Percentiles rank a stretch among this genome's conserved stretches.
phyloP scores from a whole-genome alignment of 805 yeast species.

The Pichia nakasei region DNA sequence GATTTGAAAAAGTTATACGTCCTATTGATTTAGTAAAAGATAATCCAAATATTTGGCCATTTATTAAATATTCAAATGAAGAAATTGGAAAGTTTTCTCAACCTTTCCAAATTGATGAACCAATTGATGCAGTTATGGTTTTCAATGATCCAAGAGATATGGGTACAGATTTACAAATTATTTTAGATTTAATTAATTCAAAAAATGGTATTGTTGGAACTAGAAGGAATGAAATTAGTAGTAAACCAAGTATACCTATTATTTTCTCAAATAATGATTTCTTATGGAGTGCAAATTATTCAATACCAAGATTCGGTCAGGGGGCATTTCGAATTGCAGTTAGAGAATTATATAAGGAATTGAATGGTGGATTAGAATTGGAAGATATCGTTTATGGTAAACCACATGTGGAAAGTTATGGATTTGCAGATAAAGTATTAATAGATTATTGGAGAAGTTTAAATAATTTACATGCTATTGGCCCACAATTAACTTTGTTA shows the following conservation, averaged over 20 bases:
- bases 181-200: constrained; percentile 60
- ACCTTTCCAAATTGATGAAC: constrained; percentile 23
- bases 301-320: constrained; percentile 76
- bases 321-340: constrained; percentile 70
- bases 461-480: constrained; percentile 4
- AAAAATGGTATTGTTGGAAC: constrained; percentile 59
- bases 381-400: constrained; percentile 64
- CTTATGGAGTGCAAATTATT: constrained; percentile 79
- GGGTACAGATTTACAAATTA: constrained; percentile 77
- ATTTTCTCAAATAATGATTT: constrained; percentile 78
- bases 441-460: constrained; percentile 38
- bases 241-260: constrained; percentile 57
- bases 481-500: constrained; percentile 11
- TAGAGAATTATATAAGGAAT: constrained; percentile 44
- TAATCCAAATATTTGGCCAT: constrained; percentile 56
- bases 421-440: constrained; percentile 68
- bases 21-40: constrained; percentile 62
- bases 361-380: constrained; percentile 34
- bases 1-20: constrained; percentile 64
- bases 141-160: constrained; percentile 87
- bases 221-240: constrained; percentile 30
- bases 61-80: constrained; percentile 41
- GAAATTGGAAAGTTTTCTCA: constrained; percentile 36
- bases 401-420: constrained; percentile 70
- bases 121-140: constrained; percentile 69